phyloP scores from a whole-genome alignment of 768 basidiomycete genomes.

The Mycena indigotica region DNA sequence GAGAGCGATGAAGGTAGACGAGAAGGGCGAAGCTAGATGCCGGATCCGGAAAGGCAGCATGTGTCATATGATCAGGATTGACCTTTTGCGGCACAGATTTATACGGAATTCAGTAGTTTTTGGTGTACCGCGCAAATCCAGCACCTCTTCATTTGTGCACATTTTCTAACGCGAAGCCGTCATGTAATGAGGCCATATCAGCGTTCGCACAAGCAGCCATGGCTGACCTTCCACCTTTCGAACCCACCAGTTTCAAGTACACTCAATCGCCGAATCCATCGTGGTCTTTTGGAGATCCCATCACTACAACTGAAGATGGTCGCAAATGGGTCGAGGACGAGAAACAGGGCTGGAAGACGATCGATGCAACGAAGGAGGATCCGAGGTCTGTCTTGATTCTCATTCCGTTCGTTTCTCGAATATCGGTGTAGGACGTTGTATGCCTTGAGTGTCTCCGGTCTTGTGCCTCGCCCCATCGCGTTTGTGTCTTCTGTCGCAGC shows the following conservation, averaged over 20 bases:
- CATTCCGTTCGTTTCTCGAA: not conserved
- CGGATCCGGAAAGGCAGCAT: conserved; percentile 18
- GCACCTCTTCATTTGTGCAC: too few species aligned
- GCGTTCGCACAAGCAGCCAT: not conserved
- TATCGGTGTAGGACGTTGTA: conserved; percentile 39
- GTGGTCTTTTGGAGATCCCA: conserved; percentile 40
- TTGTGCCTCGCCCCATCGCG: conserved; percentile 68
- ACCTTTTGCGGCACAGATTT: not conserved
- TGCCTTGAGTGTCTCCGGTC: conserved; percentile 51
- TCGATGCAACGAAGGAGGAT: conserved; percentile 38
- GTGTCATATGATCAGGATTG: conserved; percentile 9
- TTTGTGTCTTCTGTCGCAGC: conserved; percentile 65
- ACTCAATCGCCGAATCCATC: conserved; percentile 40
- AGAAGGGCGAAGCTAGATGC: conserved; percentile 6
- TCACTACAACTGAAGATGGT: conserved; percentile 38
- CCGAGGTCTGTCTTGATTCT: conserved; percentile 28
- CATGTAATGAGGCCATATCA: too few species aligned
- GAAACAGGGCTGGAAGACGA: conserved; percentile 40
- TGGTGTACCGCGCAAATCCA: too few species aligned
- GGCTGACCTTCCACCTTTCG: conserved; percentile 1
- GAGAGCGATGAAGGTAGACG: not conserved
- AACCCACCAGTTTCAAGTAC: conserved; percentile 29
- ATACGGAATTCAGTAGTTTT: too few species aligned
- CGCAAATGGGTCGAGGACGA: conserved; percentile 47
- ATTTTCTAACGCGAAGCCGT: too few species aligned